Percentiles rank a stretch among this genome's conserved stretches.
Conservation (phyloP, 345 rosid species). For the Populus tremula region DNA sequence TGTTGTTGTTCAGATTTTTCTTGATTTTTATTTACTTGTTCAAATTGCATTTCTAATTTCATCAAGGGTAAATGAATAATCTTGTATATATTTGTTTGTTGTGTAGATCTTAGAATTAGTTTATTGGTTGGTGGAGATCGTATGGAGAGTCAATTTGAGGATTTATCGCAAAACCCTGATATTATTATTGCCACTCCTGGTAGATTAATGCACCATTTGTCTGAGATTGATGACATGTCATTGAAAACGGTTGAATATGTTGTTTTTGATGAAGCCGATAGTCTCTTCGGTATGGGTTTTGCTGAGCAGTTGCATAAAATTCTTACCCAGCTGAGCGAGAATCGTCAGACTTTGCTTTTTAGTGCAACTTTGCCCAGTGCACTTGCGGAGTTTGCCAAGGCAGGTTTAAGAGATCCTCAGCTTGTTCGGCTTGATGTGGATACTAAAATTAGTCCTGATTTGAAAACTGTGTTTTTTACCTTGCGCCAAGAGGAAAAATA, state of each 20-base stretch:
- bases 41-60: not conserved
- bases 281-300: conserved; percentile 89
- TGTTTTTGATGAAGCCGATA: conserved; percentile 95
- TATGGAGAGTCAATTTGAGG: conserved; percentile 91
- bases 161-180: conserved; percentile 86
- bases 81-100: not conserved
- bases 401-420: conserved; percentile 90
- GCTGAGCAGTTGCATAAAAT: conserved; percentile 86
- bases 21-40: not conserved
- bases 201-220: conserved; percentile 86
- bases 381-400: conserved; percentile 92
- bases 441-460: conserved; percentile 87
- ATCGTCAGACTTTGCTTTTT: conserved; percentile 90
- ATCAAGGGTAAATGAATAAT: no score
- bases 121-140: conserved; percentile 96
- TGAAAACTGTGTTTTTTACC: conserved; percentile 65
- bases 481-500: conserved; percentile 84
- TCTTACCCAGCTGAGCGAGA: conserved; percentile 74
- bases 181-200: conserved; percentile 94
- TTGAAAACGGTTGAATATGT: conserved; percentile 83
- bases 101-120: conserved; percentile 71
- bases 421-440: conserved; percentile 91
- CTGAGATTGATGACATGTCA: conserved; percentile 89
- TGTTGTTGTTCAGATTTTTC: not conserved
- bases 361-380: conserved; percentile 98